A percentile compares a stretch with the other conserved stretches of the same genome.
phyloP scores from a whole-genome alignment of 768 basidiomycete genomes.

The Udeniomyces megalosporus region DNA sequence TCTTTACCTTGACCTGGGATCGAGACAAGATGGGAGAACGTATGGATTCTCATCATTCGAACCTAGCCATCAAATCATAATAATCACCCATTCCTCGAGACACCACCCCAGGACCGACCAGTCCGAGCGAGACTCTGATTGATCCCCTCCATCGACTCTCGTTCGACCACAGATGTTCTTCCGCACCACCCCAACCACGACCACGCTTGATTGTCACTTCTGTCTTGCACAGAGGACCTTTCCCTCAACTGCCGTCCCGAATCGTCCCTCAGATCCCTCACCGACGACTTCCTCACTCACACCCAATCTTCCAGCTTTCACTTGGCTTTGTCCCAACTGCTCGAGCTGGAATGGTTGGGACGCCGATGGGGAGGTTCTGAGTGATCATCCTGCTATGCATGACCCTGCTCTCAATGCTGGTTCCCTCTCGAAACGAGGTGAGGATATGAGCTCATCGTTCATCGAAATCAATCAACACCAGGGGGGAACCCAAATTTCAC shows the following conservation, averaged over 20 bases:
- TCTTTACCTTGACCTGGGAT: too few relatives aligned
- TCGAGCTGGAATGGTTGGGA: conserved; percentile 8
- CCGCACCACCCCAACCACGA: neutral
- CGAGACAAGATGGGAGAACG: neutral
- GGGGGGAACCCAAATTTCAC: conserved; percentile 17
- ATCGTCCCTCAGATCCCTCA: neutral
- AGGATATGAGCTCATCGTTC: neutral
- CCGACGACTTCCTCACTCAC: neutral
- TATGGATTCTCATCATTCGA: neutral
- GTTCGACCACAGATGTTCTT: neutral
- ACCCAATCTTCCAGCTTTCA: neutral
- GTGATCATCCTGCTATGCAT: conserved; percentile 79
- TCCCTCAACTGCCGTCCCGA: neutral
- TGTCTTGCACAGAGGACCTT: neutral
- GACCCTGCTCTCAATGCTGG: conserved; percentile 51
- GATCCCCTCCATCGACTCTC: neutral
- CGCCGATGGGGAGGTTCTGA: conserved; percentile 51
- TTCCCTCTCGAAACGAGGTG: conserved; percentile 60
- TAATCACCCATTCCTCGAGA: too few relatives aligned
- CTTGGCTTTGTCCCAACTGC: neutral
- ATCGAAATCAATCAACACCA: too few relatives aligned
- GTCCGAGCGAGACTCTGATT: too few relatives aligned
- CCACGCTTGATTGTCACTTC: conserved; percentile 3
- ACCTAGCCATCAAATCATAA: neutral
- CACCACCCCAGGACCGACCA: too few relatives aligned